Conservation (phyloP, 2,329 filamentous ascomycete genomes). For the Graphilbum sp. region DNA sequence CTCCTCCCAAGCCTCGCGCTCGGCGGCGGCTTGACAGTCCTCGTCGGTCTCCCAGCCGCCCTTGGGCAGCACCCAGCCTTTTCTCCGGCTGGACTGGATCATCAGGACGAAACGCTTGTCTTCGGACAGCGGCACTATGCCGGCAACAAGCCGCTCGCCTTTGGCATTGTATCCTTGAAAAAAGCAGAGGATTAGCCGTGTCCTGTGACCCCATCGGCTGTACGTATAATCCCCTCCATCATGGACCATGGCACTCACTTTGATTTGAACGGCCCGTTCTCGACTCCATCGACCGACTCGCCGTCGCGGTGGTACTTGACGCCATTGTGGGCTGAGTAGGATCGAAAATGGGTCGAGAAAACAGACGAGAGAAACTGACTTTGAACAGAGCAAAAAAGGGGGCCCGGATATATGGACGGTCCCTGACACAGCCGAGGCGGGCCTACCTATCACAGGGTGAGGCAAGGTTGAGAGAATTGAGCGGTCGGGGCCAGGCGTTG, state of each 20-base stretch:
- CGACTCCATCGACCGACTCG: slow-evolving; percentile 49
- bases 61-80: slow-evolving; percentile 93
- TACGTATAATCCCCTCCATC: neutral
- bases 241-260: slow-evolving; percentile 26
- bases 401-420: too few relatives aligned
- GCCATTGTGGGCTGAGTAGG: slow-evolving; percentile 4
- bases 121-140: slow-evolving; percentile 73
- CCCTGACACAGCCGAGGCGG: too few relatives aligned
- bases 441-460: too few relatives aligned
- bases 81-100: slow-evolving; percentile 80
- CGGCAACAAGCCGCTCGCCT: slow-evolving; percentile 88
- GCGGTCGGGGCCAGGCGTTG: neutral
- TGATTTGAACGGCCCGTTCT: slow-evolving; percentile 65
- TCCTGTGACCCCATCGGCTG: too few relatives aligned
- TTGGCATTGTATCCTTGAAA: slow-evolving; percentile 89
- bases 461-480: too few relatives aligned
- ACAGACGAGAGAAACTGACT: too few relatives aligned
- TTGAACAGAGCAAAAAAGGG: neutral
- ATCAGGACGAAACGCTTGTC: slow-evolving; percentile 82
- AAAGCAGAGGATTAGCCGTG: too few relatives aligned
- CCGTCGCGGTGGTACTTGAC: slow-evolving; percentile 1
- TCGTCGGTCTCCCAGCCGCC: slow-evolving; percentile 97
- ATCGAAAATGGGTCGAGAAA: too few relatives aligned
- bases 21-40: slow-evolving; percentile 65
- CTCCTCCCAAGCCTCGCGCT: slow-evolving; percentile 95